These are phyloP conservation scores for Cryphonectria radicalis DNA, from an alignment of 2,329 filamentous ascomycete species.

Conservation along the genomic window DNA sequence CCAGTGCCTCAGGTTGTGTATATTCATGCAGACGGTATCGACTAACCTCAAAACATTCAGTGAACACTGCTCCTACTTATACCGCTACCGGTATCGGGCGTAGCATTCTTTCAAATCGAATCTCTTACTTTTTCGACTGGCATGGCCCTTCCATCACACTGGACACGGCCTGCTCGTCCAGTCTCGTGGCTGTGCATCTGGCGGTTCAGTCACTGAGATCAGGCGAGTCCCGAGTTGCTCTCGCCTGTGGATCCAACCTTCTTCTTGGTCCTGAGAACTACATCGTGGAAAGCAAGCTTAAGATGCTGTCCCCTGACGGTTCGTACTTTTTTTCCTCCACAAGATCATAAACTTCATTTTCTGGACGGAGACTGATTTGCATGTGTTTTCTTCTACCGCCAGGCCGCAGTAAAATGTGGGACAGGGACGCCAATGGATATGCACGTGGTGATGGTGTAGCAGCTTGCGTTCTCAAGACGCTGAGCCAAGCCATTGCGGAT, in stretches of 20 bases:
- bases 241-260: conserved; percentile 42
- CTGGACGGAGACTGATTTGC: neutral
- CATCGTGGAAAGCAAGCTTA: conserved; percentile 42
- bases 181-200: conserved; percentile 44
- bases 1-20: neutral
- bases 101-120: conserved; percentile 42
- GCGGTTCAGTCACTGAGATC: conserved; percentile 41
- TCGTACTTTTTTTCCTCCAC: neutral
- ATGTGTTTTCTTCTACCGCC: conserved; percentile 19
- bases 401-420: conserved; percentile 47
- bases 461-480: conserved; percentile 50
- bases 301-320: conserved; percentile 45
- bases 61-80: neutral
- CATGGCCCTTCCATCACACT: conserved; percentile 46
- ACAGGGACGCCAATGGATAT: conserved; percentile 53
- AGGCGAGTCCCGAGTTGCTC: conserved; percentile 38
- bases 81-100: neutral
- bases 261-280: conserved; percentile 39
- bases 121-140: conserved; percentile 47
- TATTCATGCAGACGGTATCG: neutral
- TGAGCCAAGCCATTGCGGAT: conserved; percentile 50
- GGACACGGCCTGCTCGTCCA: conserved; percentile 50
- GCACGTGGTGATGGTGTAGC: conserved; percentile 55
- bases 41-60: neutral
- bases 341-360: neutral